phyloP scores from a whole-genome alignment of 2,329 filamentous ascomycete genomes.

The Verticillium zaregamsianum region DNA sequence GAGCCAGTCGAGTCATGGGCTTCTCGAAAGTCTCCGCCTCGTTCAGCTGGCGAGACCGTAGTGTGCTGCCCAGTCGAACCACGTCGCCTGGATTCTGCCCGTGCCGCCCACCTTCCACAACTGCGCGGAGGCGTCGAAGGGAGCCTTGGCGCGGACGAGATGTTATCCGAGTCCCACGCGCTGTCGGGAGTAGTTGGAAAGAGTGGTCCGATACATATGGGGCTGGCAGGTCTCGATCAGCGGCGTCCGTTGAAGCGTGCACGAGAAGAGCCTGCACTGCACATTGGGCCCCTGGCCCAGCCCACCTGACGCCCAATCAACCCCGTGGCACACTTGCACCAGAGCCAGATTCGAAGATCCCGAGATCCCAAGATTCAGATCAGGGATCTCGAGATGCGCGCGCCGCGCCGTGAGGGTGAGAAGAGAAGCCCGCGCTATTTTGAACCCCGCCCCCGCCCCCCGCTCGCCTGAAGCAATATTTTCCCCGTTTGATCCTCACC shows the following conservation, averaged over 20 bases:
- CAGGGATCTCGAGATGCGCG: too few relatives aligned
- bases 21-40: neutral
- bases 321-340: too few relatives aligned
- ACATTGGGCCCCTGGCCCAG: neutral
- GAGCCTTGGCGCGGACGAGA: neutral
- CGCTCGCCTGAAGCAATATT: neutral
- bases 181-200: constrained; percentile 9
- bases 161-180: neutral
- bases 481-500: neutral
- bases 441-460: neutral
- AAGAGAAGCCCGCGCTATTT: neutral
- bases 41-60: neutral
- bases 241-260: neutral
- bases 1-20: neutral
- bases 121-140: neutral
- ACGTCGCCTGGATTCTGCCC: neutral
- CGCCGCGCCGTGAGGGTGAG: too few relatives aligned
- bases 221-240: constrained; percentile 13
- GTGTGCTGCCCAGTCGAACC: neutral
- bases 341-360: neutral
- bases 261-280: neutral
- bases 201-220: constrained; percentile 28
- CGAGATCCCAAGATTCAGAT: neutral
- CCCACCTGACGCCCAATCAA: too few relatives aligned
- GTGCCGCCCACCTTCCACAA: neutral